Evolutionary conservation across 2,329 filamentous ascomycete genomes (phyloP).

Genomic region (Tolypocladium cylindrosporum): DNA sequence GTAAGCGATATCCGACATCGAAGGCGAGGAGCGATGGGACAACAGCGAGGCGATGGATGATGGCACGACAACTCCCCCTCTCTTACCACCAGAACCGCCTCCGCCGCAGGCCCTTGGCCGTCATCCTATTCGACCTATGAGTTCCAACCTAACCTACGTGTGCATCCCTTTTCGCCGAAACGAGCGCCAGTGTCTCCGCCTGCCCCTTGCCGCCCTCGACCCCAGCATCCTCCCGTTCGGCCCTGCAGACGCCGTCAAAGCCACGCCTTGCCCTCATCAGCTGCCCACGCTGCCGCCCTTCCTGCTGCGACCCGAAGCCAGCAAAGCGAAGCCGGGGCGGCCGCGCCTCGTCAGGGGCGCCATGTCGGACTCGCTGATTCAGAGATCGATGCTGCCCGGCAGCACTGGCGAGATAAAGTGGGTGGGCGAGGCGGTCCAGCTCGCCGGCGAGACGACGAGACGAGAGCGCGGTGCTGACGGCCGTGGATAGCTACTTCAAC

Average conservation of each 20-base stretch:
- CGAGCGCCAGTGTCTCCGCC: neutral
- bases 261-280: neutral
- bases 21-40: neutral
- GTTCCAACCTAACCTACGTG: neutral
- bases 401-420: slow-evolving; percentile 14
- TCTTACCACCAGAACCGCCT: neutral
- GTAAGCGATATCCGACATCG: neutral
- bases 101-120: neutral
- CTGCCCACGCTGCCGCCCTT: neutral
- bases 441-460: neutral
- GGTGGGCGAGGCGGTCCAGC: neutral
- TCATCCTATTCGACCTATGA: neutral
- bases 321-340: neutral
- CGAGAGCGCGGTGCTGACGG: slow-evolving; percentile 4
- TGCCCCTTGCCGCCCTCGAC: neutral
- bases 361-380: slow-evolving; percentile 10
- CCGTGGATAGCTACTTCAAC: slow-evolving; percentile 19
- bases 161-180: neutral
- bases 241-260: neutral
- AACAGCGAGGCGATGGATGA: neutral
- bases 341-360: neutral
- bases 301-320: neutral
- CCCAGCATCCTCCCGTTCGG: neutral
- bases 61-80: neutral
- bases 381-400: neutral